phyloP scores from a whole-genome alignment of 352 stramenopile genomes.

The Pythium oligandrum region DNA sequence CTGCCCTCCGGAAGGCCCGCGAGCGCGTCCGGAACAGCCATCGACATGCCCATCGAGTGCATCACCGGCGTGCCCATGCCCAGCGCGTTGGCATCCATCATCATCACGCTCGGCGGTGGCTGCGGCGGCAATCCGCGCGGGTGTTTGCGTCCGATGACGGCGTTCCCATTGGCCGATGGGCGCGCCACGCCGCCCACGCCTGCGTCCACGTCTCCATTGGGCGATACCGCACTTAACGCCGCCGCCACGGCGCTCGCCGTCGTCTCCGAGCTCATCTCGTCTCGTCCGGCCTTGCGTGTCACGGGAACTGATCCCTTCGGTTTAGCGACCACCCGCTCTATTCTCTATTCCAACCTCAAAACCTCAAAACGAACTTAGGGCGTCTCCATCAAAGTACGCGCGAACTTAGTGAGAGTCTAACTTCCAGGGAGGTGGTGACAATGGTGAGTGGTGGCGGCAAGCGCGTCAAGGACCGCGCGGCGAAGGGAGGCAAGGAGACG shows the following conservation, averaged over 20 bases:
- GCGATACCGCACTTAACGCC: background rate
- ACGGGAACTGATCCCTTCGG: background rate
- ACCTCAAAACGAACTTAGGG: no score
- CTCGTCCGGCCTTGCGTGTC: background rate
- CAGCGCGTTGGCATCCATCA: background rate
- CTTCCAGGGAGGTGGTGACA: background rate
- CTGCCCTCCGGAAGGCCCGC: background rate
- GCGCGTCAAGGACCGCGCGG: conserved; percentile 23
- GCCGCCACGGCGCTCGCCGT: background rate
- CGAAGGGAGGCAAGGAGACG: conserved; percentile 8
- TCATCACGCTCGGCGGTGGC: background rate
- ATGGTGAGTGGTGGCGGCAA: conserved; percentile 74
- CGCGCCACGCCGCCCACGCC: no score
- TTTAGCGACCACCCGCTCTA: background rate
- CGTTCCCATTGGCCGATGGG: background rate
- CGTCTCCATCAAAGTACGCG: no score
- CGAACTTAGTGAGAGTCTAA: no score
- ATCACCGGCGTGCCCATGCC: background rate
- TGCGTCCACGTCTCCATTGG: no score
- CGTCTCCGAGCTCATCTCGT: background rate
- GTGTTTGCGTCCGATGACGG: background rate
- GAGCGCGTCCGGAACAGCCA: background rate
- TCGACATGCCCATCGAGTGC: background rate
- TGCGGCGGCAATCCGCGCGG: no score
- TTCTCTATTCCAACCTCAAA: no score